phyloP scores from a whole-genome alignment of 2,329 filamentous ascomycete genomes.

The Hymenoscyphus fructigenus region DNA sequence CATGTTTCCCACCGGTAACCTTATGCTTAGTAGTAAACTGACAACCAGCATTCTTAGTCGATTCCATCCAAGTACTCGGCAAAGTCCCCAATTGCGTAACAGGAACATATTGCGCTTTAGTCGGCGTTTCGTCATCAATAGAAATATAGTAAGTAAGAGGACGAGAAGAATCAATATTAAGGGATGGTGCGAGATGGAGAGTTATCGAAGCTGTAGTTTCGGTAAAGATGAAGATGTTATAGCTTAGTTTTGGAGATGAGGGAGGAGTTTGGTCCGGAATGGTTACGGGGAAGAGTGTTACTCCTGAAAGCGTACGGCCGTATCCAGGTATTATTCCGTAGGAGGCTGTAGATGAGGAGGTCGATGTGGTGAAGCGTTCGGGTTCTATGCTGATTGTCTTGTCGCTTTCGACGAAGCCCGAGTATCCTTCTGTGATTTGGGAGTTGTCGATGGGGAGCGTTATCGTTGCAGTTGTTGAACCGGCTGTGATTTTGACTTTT shows the following conservation, averaged over 20 bases:
- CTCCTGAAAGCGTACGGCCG: conserved; percentile 56
- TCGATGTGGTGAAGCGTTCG: conserved; percentile 46
- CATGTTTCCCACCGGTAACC: conserved; percentile 25
- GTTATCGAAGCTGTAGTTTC: conserved; percentile 41
- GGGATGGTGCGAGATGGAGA: conserved; percentile 49
- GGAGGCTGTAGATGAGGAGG: conserved; percentile 36
- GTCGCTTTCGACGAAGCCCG: conserved; percentile 21
- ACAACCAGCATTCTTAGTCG: conserved; percentile 18
- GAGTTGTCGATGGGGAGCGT: conserved; percentile 17
- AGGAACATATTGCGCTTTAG: conserved; percentile 35
- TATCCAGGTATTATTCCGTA: conserved; percentile 54
- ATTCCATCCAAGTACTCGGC: conserved; percentile 19
- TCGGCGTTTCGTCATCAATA: conserved; percentile 39
- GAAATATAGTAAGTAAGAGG: conserved; percentile 51
- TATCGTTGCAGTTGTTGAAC: conserved; percentile 11
- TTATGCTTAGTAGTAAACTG: conserved; percentile 22
- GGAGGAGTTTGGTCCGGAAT: conserved; percentile 48
- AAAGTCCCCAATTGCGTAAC: conserved; percentile 21
- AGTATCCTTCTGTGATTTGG: conserved; percentile 5
- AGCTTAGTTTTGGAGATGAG: conserved; percentile 56
- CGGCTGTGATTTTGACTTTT: conserved; percentile 13
- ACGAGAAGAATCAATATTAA: conserved; percentile 49
- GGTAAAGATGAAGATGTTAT: conserved; percentile 59
- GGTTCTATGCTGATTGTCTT: conserved; percentile 53
- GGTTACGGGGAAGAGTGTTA: conserved; percentile 54